Percentiles rank a stretch among this genome's conserved stretches.
Evolutionary conservation across 495 filamentous ascomycete species (phyloP).

Genomic region (Penicillium flavigenum): DNA sequence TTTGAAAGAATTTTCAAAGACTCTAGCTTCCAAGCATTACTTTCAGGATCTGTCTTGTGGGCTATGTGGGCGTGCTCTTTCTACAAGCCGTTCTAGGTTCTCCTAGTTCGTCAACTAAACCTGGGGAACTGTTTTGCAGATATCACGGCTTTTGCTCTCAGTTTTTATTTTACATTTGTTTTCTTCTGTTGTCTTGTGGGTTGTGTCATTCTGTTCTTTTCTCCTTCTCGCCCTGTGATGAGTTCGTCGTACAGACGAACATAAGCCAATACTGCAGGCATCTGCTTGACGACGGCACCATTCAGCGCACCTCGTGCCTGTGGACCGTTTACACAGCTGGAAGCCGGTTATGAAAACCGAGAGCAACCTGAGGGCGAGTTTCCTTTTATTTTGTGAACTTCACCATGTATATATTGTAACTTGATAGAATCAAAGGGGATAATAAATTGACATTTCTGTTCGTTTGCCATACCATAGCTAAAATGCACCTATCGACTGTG

Average conservation of each 20-base stretch:
- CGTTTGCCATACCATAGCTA: not conserved
- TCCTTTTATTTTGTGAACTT: not conserved
- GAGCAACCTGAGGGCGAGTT: constrained; percentile 18
- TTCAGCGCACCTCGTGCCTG: not conserved
- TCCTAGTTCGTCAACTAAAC: not conserved
- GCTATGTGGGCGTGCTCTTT: not conserved
- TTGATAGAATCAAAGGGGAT: not conserved
- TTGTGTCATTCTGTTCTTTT: not conserved
- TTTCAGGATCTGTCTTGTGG: not conserved
- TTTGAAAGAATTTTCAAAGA: not conserved
- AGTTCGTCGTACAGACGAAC: constrained; percentile 11
- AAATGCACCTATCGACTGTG: not conserved
- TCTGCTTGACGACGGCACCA: constrained; percentile 13
- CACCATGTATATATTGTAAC: not conserved
- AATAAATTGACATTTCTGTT: not conserved
- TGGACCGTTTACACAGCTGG: constrained; percentile 6
- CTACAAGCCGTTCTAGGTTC: not conserved
- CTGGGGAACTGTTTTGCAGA: not conserved
- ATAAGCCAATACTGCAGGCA: constrained; percentile 33
- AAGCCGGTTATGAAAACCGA: constrained; percentile 16
- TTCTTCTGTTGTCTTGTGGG: not conserved
- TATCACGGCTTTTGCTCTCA: not conserved
- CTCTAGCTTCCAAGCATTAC: too few relatives aligned
- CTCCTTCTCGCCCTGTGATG: constrained; percentile 21
- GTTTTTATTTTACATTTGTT: not conserved